These are phyloP conservation scores for Pythium aquatile DNA, from an alignment of 352 stramenopile genomes.

Conservation along the genomic window DNA sequence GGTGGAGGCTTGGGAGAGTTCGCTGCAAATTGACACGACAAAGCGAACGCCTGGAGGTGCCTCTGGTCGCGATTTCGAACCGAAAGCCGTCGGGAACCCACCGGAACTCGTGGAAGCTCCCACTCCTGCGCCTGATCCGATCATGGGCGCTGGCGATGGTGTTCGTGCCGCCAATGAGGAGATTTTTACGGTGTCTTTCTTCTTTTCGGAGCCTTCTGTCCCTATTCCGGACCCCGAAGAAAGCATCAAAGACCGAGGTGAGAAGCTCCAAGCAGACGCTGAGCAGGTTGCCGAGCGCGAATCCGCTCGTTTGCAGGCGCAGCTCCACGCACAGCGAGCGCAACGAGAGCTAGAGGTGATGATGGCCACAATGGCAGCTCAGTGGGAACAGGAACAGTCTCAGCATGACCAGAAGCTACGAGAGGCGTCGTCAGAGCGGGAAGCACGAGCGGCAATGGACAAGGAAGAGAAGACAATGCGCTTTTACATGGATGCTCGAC, in stretches of 20 bases:
- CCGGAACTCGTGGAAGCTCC: background rate
- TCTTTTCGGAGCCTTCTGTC: background rate
- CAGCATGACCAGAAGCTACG: conserved; percentile 12
- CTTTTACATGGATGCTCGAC: background rate
- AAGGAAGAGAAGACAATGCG: conserved; percentile 20
- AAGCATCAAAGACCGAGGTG: background rate
- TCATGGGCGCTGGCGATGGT: background rate
- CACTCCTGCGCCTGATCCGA: background rate
- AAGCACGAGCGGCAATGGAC: conserved; percentile 19
- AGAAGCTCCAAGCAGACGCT: background rate
- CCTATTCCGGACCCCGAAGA: background rate
- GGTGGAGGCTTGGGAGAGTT: background rate
- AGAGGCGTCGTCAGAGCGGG: conserved; percentile 15
- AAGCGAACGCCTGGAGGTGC: background rate
- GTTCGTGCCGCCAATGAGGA: too few relatives aligned
- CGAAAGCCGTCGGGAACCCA: background rate
- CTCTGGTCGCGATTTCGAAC: background rate
- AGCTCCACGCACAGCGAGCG: conserved; percentile 7
- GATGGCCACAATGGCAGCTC: conserved; percentile 22
- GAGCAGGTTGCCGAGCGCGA: background rate
- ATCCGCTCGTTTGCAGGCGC: background rate
- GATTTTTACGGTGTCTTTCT: background rate
- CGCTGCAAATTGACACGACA: background rate
- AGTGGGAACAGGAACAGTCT: conserved; percentile 28
- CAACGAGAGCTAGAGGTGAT: conserved; percentile 11